phyloP scores from a whole-genome alignment of 495 filamentous ascomycete genomes.

The Aspergillus conjunctus region DNA sequence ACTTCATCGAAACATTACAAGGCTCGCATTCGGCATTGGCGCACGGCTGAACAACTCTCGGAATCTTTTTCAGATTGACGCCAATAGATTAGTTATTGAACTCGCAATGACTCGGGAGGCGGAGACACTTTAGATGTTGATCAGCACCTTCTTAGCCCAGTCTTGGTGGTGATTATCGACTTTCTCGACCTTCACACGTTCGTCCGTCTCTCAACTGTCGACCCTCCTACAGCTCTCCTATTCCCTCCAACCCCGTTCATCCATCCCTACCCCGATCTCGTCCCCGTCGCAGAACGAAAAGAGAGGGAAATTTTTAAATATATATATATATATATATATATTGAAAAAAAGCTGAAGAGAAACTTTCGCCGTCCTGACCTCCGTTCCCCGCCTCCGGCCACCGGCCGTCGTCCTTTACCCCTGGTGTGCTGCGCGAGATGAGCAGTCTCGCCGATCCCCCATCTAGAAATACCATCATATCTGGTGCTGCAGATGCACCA shows the following conservation, averaged over 20 bases:
- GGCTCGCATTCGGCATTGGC: conserved; percentile 13
- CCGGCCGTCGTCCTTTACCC: conserved; percentile 24
- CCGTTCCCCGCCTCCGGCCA: conserved; percentile 24
- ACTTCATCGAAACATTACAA: neutral
- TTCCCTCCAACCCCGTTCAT: conserved; percentile 2
- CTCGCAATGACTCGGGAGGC: conserved; percentile 37
- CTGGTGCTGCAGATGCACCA: conserved; percentile 40
- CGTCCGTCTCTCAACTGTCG: conserved; percentile 30
- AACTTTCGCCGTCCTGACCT: conserved; percentile 17
- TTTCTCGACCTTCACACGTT: conserved; percentile 35
- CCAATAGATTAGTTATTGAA: conserved; percentile 15
- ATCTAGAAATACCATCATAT: conserved; percentile 39
- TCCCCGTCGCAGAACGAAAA: neutral
- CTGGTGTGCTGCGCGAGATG: conserved; percentile 40
- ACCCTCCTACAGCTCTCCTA: conserved; percentile 17
- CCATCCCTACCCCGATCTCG: neutral
- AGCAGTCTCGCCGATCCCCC: conserved; percentile 49
- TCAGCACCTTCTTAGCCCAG: conserved; percentile 38
- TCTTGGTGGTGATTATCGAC: conserved; percentile 26
- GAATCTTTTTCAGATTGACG: conserved; percentile 17
- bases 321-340: no score
- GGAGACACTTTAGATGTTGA: conserved; percentile 40
- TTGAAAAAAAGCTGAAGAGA: neutral
- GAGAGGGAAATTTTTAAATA: neutral
- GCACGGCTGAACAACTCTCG: conserved; percentile 12